phyloP scores from a whole-genome alignment of 169 alveolate species.

The Cryptosporidium viatorum region DNA sequence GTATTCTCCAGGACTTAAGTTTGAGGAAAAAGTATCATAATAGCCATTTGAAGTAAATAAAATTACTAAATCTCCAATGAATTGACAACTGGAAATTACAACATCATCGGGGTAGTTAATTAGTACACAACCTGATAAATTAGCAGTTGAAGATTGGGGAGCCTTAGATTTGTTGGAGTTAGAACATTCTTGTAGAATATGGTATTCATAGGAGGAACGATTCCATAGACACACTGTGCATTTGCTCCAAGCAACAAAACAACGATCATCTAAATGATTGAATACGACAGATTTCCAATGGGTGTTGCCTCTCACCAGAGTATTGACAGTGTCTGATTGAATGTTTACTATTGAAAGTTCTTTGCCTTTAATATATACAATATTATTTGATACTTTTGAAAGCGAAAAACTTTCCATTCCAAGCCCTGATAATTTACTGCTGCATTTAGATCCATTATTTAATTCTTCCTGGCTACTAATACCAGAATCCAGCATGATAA shows the following conservation, averaged over 20 bases:
- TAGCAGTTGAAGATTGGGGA: not conserved
- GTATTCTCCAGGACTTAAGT: conserved; percentile 52
- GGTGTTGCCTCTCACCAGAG: not conserved
- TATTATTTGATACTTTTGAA: conserved; percentile 40
- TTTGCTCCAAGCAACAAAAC: conserved; percentile 60
- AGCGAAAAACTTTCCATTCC: conserved; percentile 55
- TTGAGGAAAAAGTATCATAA: conserved; percentile 30
- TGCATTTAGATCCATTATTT: conserved; percentile 50
- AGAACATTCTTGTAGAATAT: conserved; percentile 37
- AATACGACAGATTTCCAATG: conserved; percentile 48
- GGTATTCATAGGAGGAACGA: conserved; percentile 28
- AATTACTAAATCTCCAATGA: conserved; percentile 32
- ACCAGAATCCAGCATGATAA: conserved; percentile 52
- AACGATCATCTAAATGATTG: conserved; percentile 55
- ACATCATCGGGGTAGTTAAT: conserved; percentile 15
- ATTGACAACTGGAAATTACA: conserved; percentile 6
- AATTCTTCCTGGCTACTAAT: conserved; percentile 32
- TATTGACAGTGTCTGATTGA: conserved; percentile 33
- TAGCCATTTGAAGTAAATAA: conserved; percentile 24
- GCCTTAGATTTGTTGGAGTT: not conserved
- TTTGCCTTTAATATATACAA: conserved; percentile 39
- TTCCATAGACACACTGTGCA: conserved; percentile 38
- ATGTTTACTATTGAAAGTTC: conserved; percentile 46
- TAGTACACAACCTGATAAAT: conserved; percentile 17
- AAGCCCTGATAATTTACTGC: conserved; percentile 60